These are phyloP conservation scores for Pouteria campechiana DNA, from an alignment of 179 eudicot genomes.

Conservation along the genomic window DNA sequence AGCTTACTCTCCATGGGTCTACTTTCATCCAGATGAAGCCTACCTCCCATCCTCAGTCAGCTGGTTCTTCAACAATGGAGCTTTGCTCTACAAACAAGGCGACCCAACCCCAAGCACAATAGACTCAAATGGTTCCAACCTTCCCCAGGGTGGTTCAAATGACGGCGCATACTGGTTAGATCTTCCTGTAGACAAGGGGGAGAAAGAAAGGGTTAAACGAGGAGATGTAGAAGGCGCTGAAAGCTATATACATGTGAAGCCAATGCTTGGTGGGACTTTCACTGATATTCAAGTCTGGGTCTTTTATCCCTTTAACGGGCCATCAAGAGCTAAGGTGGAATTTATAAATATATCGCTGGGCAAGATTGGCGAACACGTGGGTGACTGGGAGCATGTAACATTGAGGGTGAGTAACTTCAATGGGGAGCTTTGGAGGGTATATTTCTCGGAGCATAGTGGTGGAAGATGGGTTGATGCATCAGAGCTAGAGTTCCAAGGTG, in stretches of 20 bases:
- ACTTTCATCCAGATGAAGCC: constrained; percentile 67
- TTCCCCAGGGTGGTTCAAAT: constrained; percentile 50
- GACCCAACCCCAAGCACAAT: constrained; percentile 30
- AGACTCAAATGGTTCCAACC: constrained; percentile 48
- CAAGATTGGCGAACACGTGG: constrained; percentile 70
- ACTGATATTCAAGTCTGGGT: constrained; percentile 80
- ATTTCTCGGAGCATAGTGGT: constrained; percentile 63
- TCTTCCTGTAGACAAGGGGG: constrained; percentile 40
- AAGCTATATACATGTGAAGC: constrained; percentile 68
- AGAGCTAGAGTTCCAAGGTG: constrained; percentile 40
- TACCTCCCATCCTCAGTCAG: constrained; percentile 68
- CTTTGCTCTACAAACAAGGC: constrained; percentile 32
- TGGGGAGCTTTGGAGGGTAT: constrained; percentile 62
- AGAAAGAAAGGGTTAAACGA: constrained; percentile 37
- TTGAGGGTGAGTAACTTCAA: constrained; percentile 71
- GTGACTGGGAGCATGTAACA: constrained; percentile 96
- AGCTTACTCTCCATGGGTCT: constrained; percentile 63
- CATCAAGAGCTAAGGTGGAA: constrained; percentile 57
- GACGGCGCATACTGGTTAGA: constrained; percentile 79
- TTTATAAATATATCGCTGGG: constrained; percentile 25
- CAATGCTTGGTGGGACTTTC: constrained; percentile 63
- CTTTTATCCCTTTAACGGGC: constrained; percentile 89
- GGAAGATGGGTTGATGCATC: constrained; percentile 54
- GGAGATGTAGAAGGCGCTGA: constrained; percentile 53
- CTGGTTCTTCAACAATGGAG: constrained; percentile 81